These are phyloP conservation scores for Margaritispora aquatica DNA, from an alignment of 495 filamentous ascomycete species.

Conservation along the genomic window DNA sequence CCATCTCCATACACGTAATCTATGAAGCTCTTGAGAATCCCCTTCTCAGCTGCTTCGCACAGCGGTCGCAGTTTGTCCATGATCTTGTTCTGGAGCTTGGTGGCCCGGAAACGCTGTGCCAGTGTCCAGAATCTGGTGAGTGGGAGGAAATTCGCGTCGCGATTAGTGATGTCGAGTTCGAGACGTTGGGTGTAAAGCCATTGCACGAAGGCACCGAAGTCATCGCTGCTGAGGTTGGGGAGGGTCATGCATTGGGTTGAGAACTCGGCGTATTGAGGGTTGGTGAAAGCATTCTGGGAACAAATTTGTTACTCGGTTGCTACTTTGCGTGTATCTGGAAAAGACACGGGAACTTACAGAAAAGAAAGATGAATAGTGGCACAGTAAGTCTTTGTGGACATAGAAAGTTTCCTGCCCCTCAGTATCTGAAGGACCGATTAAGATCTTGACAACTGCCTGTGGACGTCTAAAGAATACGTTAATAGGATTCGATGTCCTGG, in stretches of 20 bases:
- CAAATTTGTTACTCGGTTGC: too few species aligned
- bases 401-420: neutral
- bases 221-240: neutral
- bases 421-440: neutral
- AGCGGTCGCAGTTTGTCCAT: constrained; percentile 48
- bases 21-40: neutral
- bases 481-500: neutral
- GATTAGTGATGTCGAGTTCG: neutral
- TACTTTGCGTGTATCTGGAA: too few species aligned
- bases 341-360: too few species aligned
- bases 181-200: constrained; percentile 7
- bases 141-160: neutral
- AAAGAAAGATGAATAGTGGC: constrained; percentile 2
- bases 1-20: neutral
- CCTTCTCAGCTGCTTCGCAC: neutral
- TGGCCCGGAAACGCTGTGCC: constrained; percentile 14
- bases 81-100: constrained; percentile 75
- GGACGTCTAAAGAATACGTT: neutral
- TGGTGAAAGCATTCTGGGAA: neutral
- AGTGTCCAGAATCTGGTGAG: constrained; percentile 3
- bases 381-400: neutral
- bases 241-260: constrained; percentile 1
- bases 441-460: neutral
- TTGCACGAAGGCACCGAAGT: constrained; percentile 2
- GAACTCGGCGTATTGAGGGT: neutral